Evolutionary conservation across 106 monocot genomes (phyloP).

Genomic region (Phalaenopsis aphrodite): DNA sequence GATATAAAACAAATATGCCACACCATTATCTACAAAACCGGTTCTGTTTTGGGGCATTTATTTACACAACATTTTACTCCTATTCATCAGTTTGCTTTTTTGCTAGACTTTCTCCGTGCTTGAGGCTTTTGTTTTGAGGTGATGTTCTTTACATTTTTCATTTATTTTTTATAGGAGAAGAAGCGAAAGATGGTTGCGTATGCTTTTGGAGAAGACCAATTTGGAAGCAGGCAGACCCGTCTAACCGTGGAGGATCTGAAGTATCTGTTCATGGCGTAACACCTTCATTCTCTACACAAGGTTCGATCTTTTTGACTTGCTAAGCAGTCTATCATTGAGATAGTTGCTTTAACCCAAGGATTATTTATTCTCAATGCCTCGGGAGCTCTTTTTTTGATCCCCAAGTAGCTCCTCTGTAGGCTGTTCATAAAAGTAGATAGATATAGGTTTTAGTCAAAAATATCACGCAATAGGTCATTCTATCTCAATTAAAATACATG

Average conservation of each 20-base stretch:
- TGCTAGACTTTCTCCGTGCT: background rate
- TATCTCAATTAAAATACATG: no score
- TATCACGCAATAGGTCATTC: background rate
- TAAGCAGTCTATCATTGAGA: background rate
- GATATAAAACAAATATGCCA: no score
- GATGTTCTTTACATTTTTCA: background rate
- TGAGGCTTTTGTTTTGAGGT: background rate
- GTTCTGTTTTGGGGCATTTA: no score
- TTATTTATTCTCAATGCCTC: background rate
- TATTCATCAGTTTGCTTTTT: background rate
- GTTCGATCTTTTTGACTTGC: slow-evolving; percentile 8
- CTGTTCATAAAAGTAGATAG: background rate
- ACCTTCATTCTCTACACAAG: background rate
- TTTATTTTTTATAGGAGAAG: slow-evolving; percentile 41
- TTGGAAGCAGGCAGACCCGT: slow-evolving; percentile 59
- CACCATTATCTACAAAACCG: no score
- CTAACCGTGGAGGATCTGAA: slow-evolving; percentile 81
- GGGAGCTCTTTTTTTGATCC: background rate
- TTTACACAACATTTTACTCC: no score
- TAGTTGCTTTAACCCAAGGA: background rate
- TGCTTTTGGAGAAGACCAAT: slow-evolving; percentile 90
- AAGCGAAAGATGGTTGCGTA: slow-evolving; percentile 90
- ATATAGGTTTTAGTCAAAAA: background rate
- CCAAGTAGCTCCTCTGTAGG: background rate
- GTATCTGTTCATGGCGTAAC: slow-evolving; percentile 66